phyloP scores from a whole-genome alignment of 2,329 filamentous ascomycete species.

The Alternaria burnsii region DNA sequence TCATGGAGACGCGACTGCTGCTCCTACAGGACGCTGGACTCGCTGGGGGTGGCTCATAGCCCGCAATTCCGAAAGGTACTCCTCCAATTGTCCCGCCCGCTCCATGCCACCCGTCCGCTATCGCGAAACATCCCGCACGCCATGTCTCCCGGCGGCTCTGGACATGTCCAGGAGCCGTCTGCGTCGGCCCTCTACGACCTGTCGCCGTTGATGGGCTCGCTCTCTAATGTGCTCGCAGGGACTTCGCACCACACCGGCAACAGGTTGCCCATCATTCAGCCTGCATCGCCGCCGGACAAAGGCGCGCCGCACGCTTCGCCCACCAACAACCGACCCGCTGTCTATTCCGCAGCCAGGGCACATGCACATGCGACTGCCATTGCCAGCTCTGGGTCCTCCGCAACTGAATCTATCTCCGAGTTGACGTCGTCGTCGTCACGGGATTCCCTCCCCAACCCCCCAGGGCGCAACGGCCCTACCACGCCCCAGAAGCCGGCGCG shows the following conservation, averaged over 20 bases:
- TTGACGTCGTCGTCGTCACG: conserved; percentile 44
- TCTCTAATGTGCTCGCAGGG: conserved; percentile 38
- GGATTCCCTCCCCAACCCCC: conserved; percentile 39
- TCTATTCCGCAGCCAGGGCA: conserved; percentile 18
- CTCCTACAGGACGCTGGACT: conserved; percentile 43
- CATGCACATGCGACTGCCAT: conserved; percentile 40
- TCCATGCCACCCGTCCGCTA: conserved; percentile 29
- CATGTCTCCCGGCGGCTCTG: conserved; percentile 29
- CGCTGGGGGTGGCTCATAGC: conserved; percentile 44
- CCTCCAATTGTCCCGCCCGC: conserved; percentile 23
- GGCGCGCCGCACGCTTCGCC: conserved; percentile 33
- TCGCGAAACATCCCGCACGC: conserved; percentile 29
- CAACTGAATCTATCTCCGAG: conserved; percentile 37
- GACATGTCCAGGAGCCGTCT: conserved; percentile 21
- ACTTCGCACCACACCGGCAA: conserved; percentile 19
- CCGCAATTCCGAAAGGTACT: conserved; percentile 29
- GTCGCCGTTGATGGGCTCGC: conserved; percentile 20
- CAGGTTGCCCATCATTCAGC: conserved; percentile 40
- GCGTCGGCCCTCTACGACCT: conserved; percentile 11
- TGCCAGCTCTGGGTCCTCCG: conserved; percentile 37
- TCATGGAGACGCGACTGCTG: conserved; percentile 48
- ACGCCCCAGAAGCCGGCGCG: conserved; percentile 41
- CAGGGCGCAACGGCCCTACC: conserved; percentile 30
- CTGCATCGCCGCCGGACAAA: conserved; percentile 38
- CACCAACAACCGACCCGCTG: conserved; percentile 22